Base-by-base conservation (phyloP, 345 rosid genomes). In the Lepidium aucheri region DNA sequence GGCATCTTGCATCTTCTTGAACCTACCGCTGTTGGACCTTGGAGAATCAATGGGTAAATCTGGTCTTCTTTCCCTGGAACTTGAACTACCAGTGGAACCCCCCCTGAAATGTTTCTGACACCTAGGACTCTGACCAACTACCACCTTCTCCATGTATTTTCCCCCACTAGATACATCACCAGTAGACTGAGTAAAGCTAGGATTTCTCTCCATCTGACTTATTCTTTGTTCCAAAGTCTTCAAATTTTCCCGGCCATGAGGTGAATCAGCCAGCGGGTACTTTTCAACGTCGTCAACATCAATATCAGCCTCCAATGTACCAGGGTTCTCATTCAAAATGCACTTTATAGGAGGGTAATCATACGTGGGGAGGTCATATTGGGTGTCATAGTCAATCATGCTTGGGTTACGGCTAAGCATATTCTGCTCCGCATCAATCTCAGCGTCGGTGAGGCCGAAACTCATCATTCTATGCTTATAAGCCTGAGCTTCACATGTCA, bases 381-480 rank as follows among this genome's bases (percentile, higher is more conserved):
- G 85, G 20, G 51, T 41, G 65, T 84, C 86, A 53, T 43, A 35
- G 20, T 74, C 96, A 20, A 69, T 32, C 74, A 78, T 67, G 77
- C 86, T 78, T n/a, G 39, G 47, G 63, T 76, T 79, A 40, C 69
- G 79, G 63, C 85, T 74, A 39, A 60, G 58, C 53, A 61, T 74
- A 44, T 45, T 66, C 75, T 72, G 82, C 53, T 82, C 93, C 10
- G 77, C 85, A 43, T 85, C 96, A 26, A 81, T 78, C 78, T 95
- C 99, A 0, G 75, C 47, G 72, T 95, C 96, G 0, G 83, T 77
- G 13, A 95, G 78, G 49, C 96, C 99, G 32, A 72, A 87, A 70
- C 99, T 95, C 91, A 95, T 68, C 99, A 95, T 87, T 66, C 95
- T 80, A 74, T 95, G 94, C 89, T 74, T 95, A 73, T 89, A 91